A percentile compares a stretch with the other conserved stretches of the same genome.
These are phyloP conservation scores for Trametes villosa DNA, from an alignment of 768 basidiomycete species.

Conservation along the genomic window DNA sequence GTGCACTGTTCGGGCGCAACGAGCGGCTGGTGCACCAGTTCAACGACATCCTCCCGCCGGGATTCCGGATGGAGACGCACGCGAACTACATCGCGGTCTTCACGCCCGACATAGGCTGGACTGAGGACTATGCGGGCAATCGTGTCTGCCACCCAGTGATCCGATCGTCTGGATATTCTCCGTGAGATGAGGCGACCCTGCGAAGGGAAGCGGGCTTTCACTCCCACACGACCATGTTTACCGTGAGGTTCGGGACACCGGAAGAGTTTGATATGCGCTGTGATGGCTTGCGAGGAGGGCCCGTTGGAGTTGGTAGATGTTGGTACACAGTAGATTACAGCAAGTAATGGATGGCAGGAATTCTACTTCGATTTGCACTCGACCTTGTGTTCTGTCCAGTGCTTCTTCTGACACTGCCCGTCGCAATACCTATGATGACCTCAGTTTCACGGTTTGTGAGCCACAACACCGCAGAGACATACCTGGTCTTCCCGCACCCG, in stretches of 20 bases:
- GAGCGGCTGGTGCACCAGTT: constrained; percentile 3
- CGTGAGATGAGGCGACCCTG: too few relatives aligned
- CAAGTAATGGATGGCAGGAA: background rate
- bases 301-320: background rate
- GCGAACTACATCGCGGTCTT: constrained; percentile 8
- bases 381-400: constrained; percentile 41
- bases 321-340: background rate
- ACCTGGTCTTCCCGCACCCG: constrained; percentile 49
- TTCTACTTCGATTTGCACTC: constrained; percentile 29
- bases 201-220: too few relatives aligned
- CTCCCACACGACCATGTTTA: too few relatives aligned
- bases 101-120: background rate
- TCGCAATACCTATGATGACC: constrained; percentile 47
- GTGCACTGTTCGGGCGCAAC: constrained; percentile 2
- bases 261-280: background rate
- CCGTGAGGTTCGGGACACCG: too few relatives aligned
- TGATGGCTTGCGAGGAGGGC: background rate
- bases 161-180: background rate
- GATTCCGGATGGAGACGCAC: constrained; percentile 11
- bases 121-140: background rate
- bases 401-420: constrained; percentile 41
- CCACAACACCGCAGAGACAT: background rate
- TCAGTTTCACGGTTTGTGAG: background rate
- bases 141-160: background rate
- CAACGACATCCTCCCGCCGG: constrained; percentile 8